These are phyloP conservation scores for Phytophthora lateralis DNA, from an alignment of 352 stramenopile species.

Conservation along the genomic window DNA sequence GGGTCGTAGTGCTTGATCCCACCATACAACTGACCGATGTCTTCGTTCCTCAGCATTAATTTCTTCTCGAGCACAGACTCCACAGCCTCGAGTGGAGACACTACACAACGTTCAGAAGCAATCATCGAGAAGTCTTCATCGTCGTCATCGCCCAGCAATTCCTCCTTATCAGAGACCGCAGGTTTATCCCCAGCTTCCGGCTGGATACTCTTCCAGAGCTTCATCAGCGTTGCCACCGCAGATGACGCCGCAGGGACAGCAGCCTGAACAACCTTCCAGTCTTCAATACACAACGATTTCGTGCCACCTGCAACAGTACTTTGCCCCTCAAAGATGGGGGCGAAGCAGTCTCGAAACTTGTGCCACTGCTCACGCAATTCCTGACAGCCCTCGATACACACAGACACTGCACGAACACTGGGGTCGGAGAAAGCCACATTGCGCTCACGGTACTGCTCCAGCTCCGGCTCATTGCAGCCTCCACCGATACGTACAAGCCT, in stretches of 20 bases:
- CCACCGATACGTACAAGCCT: conserved; percentile 69
- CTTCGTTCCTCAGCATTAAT: conserved; percentile 25
- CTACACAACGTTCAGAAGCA: neutral
- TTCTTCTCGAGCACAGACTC: conserved; percentile 14
- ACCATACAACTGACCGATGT: conserved; percentile 44
- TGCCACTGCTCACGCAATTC: conserved; percentile 40
- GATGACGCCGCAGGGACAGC: conserved; percentile 33
- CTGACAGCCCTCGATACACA: conserved; percentile 42
- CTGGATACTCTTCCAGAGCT: neutral
- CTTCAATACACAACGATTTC: conserved; percentile 13
- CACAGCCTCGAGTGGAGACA: conserved; percentile 7
- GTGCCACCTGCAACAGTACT: conserved; percentile 10
- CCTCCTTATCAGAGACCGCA: conserved; percentile 5
- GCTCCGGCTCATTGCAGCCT: conserved; percentile 61
- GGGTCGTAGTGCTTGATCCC: conserved; percentile 70
- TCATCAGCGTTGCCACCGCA: conserved; percentile 23
- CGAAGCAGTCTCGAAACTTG: conserved; percentile 40
- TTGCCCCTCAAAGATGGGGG: conserved; percentile 36
- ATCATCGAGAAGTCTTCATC: neutral
- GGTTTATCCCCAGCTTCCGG: neutral
- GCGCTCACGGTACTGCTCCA: conserved; percentile 50
- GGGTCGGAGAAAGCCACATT: conserved; percentile 41
- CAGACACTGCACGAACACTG: conserved; percentile 23
- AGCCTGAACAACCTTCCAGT: conserved; percentile 26
- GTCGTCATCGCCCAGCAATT: neutral